phyloP scores from a whole-genome alignment of 257 asterid species.

The Penstemon barbatus region DNA sequence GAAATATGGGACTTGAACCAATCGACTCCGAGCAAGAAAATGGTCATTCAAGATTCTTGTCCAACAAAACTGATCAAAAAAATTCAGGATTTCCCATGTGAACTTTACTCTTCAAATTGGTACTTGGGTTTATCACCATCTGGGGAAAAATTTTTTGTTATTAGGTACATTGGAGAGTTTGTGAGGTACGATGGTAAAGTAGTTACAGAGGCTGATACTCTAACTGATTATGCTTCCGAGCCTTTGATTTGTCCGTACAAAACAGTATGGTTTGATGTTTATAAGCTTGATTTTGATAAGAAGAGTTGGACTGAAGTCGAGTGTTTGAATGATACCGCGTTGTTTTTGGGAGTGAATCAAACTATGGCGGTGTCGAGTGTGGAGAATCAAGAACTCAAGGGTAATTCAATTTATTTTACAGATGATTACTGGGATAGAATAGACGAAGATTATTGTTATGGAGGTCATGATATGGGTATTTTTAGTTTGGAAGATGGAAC shows the following conservation, averaged over 20 bases:
- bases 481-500: slow-evolving; percentile 27
- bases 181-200: slow-evolving; percentile 25
- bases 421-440: slow-evolving; percentile 46
- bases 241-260: slow-evolving; percentile 31
- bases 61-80: slow-evolving; percentile 8
- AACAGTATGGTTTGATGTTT: slow-evolving; percentile 36
- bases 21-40: neutral
- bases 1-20: slow-evolving; percentile 31
- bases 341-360: slow-evolving; percentile 49
- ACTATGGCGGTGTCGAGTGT: slow-evolving; percentile 16
- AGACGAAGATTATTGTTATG: slow-evolving; percentile 34
- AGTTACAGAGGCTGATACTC: slow-evolving; percentile 35
- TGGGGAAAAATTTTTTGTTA: slow-evolving; percentile 18
- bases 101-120: slow-evolving; percentile 27
- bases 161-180: slow-evolving; percentile 35
- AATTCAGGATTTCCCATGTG: neutral
- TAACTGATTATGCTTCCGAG: slow-evolving; percentile 5
- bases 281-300: neutral
- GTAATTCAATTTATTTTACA: slow-evolving; percentile 38
- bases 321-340: slow-evolving; percentile 16
- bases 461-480: slow-evolving; percentile 43
- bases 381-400: slow-evolving; percentile 18
- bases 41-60: slow-evolving; percentile 5
- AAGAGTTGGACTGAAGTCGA: slow-evolving; percentile 27
- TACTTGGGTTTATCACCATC: slow-evolving; percentile 28